Base-by-base conservation (phyloP, 2,329 filamentous ascomycete genomes). In the Aspergillus sojae region DNA sequence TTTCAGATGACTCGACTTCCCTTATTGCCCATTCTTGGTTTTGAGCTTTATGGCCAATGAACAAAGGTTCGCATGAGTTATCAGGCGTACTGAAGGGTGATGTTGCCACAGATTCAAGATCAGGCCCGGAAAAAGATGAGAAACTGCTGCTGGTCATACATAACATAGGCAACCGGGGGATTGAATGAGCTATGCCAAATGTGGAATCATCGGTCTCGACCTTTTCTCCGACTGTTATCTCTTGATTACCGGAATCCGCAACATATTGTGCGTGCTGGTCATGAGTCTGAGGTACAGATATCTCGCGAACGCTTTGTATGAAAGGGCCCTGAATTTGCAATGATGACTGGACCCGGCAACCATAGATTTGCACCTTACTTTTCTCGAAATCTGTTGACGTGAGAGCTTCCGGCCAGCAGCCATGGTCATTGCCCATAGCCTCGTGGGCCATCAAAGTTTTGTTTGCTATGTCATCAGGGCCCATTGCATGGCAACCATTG, bases 151-250 rank as follows among this genome's bases (percentile, higher is more conserved):
- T 23, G 3, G 60, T 30, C 26, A 65, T 60, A 48, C 39, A 60
- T 6, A 36, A 32, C 14, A 39, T 62, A 10, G 64, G 21, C 30
- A 32, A 48, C 39, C 58, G 58, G 16, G 63, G 63, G 23, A 62
- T 50, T 36, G 69, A 65, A 23, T 72, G 69, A 5, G 64, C 39
- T 11, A 67, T 28, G 19, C 43, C 54, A 45, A 57, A 39, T 23
- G 57, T 53, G 23, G 36, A 11, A 30, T 60, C 59, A 28, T 41
- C 50, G 7, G 62, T 32, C 28, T 50, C 21, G 46, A 50, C 2
- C 12, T 58, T 50, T 32, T 48, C 57, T n/a, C 30, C 36, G 52
- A 64, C 32, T 14, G 28, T 7, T 23, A 5, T 56, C 21, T 21
- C 50, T n/a, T 41, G 41, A n/a, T 36, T 41, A 5, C 28, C 10